Evolutionary conservation across 2,329 filamentous ascomycete genomes (phyloP), one percentile per base, ranked within the genome.

Genomic region (Lasiodiplodia hormozganensis): DNA sequence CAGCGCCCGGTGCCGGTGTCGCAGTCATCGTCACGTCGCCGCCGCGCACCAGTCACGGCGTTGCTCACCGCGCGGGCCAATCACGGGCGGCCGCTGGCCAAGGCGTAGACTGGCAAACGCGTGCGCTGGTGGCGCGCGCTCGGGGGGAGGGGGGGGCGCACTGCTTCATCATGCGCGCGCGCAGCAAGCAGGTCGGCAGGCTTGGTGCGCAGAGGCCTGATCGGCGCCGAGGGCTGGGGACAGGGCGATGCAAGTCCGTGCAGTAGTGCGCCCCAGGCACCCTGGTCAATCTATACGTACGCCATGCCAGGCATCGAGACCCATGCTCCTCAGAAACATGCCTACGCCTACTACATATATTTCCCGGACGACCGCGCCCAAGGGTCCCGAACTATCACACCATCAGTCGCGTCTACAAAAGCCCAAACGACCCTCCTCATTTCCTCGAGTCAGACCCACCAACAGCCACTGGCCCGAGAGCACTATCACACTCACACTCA

Each of bases 81-180:
- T 64, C n/a, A 31, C 31, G 11, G 43, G 11, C 43, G 7, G 6
- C 4, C 6, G 18, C 6, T 11, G n/a, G 11, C 6, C 25, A 12
- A 6, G 28, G 60, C 60, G 25, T 47, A 52, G 60, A 51, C 60
- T 64, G 60, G 60, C 43, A 47, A 51, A 43, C 40, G 60, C 60
- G 60, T 36, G 43, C 43, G 40, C 23, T 64, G 60, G 43, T 52
- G 60, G 25, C 31, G 57, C 36, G 36, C 56, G 28, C 28, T 28
- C 28, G 28, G 28, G 28, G 28, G 28, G 28, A 28, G 28, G 16
- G 56, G 34, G 11, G 56, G 56, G 56, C 34, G 56, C 47, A 36
- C 43, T 38, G 60, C 60, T 64, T 52, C 60, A 64, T 64, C 60
- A 64, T 64, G 28, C 28, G 60, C 60, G 60, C 60, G 58, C 58